Evolutionary conservation across 2,329 filamentous ascomycete genomes (phyloP).

Genomic region (Pseudogymnoascus sp.): DNA sequence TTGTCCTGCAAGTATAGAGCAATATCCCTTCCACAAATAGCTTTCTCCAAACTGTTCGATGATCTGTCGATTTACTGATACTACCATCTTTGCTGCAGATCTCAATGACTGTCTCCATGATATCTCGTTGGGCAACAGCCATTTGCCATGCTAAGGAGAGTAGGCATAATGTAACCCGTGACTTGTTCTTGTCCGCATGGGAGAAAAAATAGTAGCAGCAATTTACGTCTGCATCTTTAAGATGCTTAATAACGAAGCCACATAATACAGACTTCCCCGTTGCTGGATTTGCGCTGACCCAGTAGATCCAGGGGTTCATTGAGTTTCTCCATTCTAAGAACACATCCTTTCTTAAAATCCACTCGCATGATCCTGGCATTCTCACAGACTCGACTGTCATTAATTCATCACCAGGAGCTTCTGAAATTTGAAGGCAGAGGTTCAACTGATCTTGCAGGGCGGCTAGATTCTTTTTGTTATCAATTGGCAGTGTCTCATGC

Average conservation of each 20-base stretch:
- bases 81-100: background rate
- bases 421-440: constrained; percentile 27
- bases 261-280: background rate
- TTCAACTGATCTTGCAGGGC: constrained; percentile 22
- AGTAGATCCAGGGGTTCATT: background rate
- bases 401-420: background rate
- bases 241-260: background rate
- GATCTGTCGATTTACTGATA: background rate
- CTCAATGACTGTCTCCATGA: background rate
- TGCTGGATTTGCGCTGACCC: background rate
- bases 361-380: background rate
- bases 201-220: background rate
- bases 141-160: background rate
- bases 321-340: background rate
- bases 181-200: background rate
- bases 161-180: background rate
- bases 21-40: background rate
- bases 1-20: background rate
- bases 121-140: background rate
- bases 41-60: background rate
- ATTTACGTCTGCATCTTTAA: background rate
- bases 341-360: background rate
- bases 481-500: constrained; percentile 5
- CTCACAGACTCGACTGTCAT: background rate
- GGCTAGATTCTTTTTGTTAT: background rate